Base-by-base conservation (phyloP, 495 filamentous ascomycete species). In the Neurospora sp. region DNA sequence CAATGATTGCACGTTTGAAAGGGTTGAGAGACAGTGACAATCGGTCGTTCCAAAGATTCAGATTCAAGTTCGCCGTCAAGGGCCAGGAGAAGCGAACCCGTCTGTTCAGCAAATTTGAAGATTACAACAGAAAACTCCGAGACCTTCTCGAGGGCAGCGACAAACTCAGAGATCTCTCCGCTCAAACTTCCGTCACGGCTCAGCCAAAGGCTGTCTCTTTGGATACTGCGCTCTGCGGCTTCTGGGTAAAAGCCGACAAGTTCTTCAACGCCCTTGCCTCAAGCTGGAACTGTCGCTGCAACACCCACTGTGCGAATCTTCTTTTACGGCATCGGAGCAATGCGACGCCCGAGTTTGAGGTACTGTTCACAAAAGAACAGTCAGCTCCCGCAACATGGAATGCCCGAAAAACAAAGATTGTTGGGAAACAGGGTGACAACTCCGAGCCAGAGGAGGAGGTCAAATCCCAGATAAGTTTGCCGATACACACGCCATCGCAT, bases 261-360 rank as follows among this genome's bases (percentile, higher is more conserved):
- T 40, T 75, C 27, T 75, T 72, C 48, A 40, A 40, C 5, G 71
- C 69, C 0, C 48, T 75, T 3, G 27, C 68, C 1, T 48, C 40
- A 6, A 75, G 79, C 20, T 83, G 81, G 81, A 59, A 70, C 6
- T 82, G 78, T 39, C 69, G 61, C 3, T 81, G 80, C n/a, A 73
- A 77, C 39, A 70, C 72, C 1, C 80, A 83, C 66, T 73, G 73
- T 6, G 79, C 77, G 14, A 81, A 78, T 18, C 72, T 83, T 3
- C 61, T 79, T 5, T 72, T 83, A 14, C 76, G 81, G 27, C 80
- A 83, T 75, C 75, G 78, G 37, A 81, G 74, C 22, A 72, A 35
- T 16, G 71, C 71, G 1, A 72, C 71, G 40, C 20, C 68, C 14
- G 78, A 81, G 41, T 80, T 81, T n/a, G 71, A 75, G 0, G 48